Evolutionary conservation across 148 eudicot genomes (phyloP), one percentile per base, ranked within the genome.

Genomic region (Diospyros lotus): DNA sequence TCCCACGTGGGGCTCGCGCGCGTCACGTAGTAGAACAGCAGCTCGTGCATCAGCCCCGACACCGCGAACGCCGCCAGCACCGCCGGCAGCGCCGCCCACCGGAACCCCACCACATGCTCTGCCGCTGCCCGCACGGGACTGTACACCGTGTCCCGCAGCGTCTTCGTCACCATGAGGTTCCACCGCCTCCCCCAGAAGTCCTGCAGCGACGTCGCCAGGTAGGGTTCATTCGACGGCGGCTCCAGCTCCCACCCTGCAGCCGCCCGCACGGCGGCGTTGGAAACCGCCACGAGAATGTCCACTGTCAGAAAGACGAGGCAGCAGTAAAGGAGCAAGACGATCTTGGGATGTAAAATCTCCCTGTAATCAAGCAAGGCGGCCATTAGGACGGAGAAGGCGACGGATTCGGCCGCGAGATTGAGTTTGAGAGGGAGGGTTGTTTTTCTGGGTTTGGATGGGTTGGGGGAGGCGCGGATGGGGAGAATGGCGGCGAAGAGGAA

Each of bases 21-120:
- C 38, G 74, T 66, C 51, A 83, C 56, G 58, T 84, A 82, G 52
- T 84, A 93, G 59, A 85, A 87, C 0, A 88, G 39, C 4, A 93
- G 79, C 87, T 93, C 98, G 60, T 93, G 98, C 94, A 91, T 91
- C 38, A 91, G 45, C 0, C 91, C 98, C 0, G 98, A 91, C 0
- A 89, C 96, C 0, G 78, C 1, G 42, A 91, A 93, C 0, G 90
- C 4, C 9, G 87, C 85, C 75, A 90, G 14, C 9, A 87, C 83
- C 17, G 76, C 98, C 28, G 65, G n/a, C 44, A 77, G 13, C 0
- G 68, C 73, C 50, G 85, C 91, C 85, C 76, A 63, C 40, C 53
- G 53, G 1, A 12, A n/a, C 9, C 89, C 88, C n/a, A 81, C 1
- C 0, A 76, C 28, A 2, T 54, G 74, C 44, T 71, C 70, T 51